Conservation (phyloP, 163 green algal species). For the Scenedesmus sp. region DNA sequence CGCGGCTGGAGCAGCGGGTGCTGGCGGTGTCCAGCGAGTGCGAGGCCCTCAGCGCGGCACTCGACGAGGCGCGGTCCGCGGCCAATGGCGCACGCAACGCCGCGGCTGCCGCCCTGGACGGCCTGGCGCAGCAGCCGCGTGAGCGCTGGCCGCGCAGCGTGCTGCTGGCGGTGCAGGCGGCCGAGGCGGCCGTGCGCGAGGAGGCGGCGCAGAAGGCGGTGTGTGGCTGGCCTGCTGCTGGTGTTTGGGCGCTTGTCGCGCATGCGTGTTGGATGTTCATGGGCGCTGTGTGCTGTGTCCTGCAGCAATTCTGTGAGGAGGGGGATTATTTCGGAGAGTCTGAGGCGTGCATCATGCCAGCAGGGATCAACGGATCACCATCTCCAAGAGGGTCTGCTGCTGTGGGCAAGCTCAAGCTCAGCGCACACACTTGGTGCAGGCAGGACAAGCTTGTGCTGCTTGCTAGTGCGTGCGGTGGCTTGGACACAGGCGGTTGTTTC, state of each 20-base stretch:
- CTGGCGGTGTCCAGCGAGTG: constrained; percentile 36
- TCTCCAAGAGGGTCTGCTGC: too few relatives aligned
- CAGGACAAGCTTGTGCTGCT: too few relatives aligned
- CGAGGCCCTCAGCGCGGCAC: not conserved
- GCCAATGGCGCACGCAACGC: constrained; percentile 6
- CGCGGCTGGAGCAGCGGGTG: constrained; percentile 37
- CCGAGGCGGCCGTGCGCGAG: not conserved
- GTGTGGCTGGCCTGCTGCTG: not conserved
- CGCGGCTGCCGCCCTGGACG: not conserved
- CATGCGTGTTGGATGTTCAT: too few relatives aligned
- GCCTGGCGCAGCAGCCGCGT: not conserved
- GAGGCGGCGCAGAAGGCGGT: constrained; percentile 19
- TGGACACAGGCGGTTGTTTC: too few relatives aligned
- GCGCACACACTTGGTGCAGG: too few relatives aligned
- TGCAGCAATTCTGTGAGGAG: too few relatives aligned
- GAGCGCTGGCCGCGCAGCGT: constrained; percentile 47
- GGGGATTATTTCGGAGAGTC: not conserved
- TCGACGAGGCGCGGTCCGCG: constrained; percentile 29
- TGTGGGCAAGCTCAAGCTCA: too few relatives aligned
- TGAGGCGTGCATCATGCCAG: not conserved
- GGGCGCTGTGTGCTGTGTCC: too few relatives aligned
- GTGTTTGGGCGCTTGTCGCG: not conserved
- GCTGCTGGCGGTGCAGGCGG: constrained; percentile 7
- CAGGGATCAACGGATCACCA: too few relatives aligned
- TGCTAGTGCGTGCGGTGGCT: too few relatives aligned